Evolutionary conservation across 139 green algal genomes (phyloP).

Genomic region (Haematococcus sp.): DNA sequence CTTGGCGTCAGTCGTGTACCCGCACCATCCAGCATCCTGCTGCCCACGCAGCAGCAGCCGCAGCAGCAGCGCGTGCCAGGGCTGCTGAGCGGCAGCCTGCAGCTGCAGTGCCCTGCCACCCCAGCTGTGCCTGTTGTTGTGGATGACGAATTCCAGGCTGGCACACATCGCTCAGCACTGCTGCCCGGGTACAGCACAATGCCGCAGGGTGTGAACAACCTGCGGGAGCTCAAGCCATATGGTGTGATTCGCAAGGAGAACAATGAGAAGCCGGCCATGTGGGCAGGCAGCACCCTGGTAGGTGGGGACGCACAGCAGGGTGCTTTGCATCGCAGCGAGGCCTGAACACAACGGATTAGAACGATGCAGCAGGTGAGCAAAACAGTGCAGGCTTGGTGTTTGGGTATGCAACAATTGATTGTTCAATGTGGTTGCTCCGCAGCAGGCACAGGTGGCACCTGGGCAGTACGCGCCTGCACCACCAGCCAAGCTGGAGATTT

Average conservation of each 20-base stretch:
- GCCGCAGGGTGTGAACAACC: conserved; percentile 27
- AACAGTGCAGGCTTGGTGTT: too few species aligned
- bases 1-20: neutral
- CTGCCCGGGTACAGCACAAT: conserved; percentile 22
- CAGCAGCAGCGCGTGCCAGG: neutral
- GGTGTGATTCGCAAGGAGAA: conserved; percentile 49
- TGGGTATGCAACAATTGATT: too few species aligned
- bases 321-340: too few species aligned
- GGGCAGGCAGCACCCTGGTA: conserved; percentile 28
- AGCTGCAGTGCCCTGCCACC: neutral
- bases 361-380: too few species aligned
- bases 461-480: too few species aligned
- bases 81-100: neutral
- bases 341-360: too few species aligned
- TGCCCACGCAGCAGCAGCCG: neutral
- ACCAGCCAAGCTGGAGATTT: conserved; percentile 51
- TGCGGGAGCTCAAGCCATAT: conserved; percentile 36
- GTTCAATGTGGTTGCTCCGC: too few species aligned
- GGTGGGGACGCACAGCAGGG: neutral
- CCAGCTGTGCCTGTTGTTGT: conserved; percentile 6
- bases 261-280: conserved; percentile 20
- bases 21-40: neutral
- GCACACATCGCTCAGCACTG: neutral
- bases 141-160: conserved; percentile 20
- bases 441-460: too few species aligned